Evolutionary conservation across 2,329 filamentous ascomycete genomes (phyloP).

Genomic region (Aspergillus fructus): DNA sequence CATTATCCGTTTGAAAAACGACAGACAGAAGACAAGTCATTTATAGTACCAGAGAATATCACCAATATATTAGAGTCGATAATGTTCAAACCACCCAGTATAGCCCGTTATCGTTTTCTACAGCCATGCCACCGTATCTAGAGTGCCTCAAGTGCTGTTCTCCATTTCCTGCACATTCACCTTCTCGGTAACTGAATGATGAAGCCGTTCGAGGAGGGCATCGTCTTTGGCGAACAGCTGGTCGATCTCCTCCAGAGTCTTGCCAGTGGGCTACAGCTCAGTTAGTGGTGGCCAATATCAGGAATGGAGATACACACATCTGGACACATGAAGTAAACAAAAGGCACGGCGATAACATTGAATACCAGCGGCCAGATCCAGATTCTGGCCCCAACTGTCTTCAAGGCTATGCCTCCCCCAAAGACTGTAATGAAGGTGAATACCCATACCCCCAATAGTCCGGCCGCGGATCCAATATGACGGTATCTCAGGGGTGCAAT

Average conservation of each 20-base stretch:
- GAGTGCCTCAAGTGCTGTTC: background rate
- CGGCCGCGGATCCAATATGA: background rate
- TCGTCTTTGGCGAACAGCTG: constrained; percentile 7
- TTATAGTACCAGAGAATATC: background rate
- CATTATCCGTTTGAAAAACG: background rate
- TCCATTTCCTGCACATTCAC: background rate
- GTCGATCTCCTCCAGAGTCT: constrained; percentile 16
- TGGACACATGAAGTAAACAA: constrained; percentile 10
- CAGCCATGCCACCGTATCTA: no score
- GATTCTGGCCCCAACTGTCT: background rate
- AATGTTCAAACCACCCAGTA: no score
- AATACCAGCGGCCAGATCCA: background rate
- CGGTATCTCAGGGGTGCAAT: constrained; percentile 15
- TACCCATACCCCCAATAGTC: background rate
- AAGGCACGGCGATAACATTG: background rate
- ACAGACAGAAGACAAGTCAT: background rate
- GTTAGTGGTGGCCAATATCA: background rate
- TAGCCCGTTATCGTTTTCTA: no score
- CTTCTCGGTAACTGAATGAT: background rate
- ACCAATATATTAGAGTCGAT: no score
- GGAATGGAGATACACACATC: background rate
- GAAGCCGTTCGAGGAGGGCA: background rate
- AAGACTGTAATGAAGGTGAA: background rate
- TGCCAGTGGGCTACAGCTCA: constrained; percentile 2
- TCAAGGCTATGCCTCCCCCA: background rate